Base-by-base conservation (phyloP, 768 basidiomycete genomes). In the Russula lepida region DNA sequence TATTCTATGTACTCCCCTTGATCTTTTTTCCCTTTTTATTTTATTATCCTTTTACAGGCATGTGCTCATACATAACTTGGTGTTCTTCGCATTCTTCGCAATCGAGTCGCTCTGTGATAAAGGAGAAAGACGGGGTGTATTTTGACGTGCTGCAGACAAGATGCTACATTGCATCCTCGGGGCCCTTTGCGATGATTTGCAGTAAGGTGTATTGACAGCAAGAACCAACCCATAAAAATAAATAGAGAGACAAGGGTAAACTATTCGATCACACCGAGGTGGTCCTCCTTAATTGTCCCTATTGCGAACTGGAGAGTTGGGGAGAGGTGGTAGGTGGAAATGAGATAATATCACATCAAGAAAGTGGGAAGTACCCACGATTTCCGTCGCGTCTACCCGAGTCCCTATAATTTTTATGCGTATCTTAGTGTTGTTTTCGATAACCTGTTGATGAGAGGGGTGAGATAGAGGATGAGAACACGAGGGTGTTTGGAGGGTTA, bases 331-430 rank as follows among this genome's bases (percentile, higher is more conserved):
- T 37, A 6, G 35, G 15, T 17, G 30, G 48, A 59, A 1, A 28
- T 6, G 12, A 23, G 48, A 58, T 39, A 7, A 39, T 41, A 23
- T 27, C 4, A 51, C 30, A 50, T 2, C 27, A 15, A 33, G n/a
- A 27, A 5, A 46, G 30, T 32, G 48, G 25, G 35, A 60, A 46
- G 6, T 17, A 77, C 92, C 66, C 71, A 95, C 94, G 67, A 99
- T 97, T 74, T 98, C 95, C 25, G 94, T 98, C 35, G 95, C 94
- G 70, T 99, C 97, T 4, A 98, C 92, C 70, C 95, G 85, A 25
- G 94, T 97, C 33, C 97, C 97, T n/a, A 99, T 95, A 47, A 99
- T 92, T 75, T 98, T 95, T 73, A 98, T 80, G 41, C 97, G 84
- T 52, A 98, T 85, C 55, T 86, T 84, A 0, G 92, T 92, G 66